Evolutionary conservation across 176 grass and related monocot genomes (phyloP).

Genomic region (Triticum monococcum): DNA sequence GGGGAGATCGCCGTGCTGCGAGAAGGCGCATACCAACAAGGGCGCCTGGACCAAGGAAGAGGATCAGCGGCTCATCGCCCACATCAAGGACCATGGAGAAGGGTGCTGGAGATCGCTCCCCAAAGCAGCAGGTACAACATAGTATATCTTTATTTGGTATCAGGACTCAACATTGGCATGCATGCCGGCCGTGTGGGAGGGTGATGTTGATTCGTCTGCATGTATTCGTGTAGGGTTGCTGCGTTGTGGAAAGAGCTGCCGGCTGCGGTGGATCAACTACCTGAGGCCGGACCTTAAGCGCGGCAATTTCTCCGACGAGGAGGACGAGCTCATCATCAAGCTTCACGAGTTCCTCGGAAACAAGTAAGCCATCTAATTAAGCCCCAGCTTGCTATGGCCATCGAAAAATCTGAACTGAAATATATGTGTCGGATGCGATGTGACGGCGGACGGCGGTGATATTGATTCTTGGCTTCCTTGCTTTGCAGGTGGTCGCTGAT

Average conservation of each 20-base stretch:
- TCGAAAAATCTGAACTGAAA: no score
- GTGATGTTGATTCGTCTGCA: background rate
- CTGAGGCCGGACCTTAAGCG: slow-evolving; percentile 80
- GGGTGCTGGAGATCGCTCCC: slow-evolving; percentile 89
- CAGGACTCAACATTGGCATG: background rate
- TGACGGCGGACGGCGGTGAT: background rate
- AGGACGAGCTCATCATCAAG: slow-evolving; percentile 78
- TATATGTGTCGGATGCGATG: no score
- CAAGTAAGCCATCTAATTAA: slow-evolving; percentile 39
- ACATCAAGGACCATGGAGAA: slow-evolving; percentile 86
- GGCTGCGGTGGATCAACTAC: slow-evolving; percentile 89
- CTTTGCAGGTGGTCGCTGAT: slow-evolving; percentile 79
- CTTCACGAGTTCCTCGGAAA: slow-evolving; percentile 80
- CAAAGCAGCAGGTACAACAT: slow-evolving; percentile 59
- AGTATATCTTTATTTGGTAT: background rate
- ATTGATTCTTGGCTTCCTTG: background rate
- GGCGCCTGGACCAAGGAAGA: slow-evolving; percentile 95
- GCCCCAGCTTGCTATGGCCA: no score
- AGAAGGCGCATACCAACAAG: slow-evolving; percentile 95
- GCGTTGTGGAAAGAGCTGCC: slow-evolving; percentile 88
- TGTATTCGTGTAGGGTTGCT: slow-evolving; percentile 38
- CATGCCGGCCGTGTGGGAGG: background rate
- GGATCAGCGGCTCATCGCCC: slow-evolving; percentile 68
- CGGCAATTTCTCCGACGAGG: slow-evolving; percentile 79
- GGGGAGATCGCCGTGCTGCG: slow-evolving; percentile 95